Conservation (phyloP, 495 filamentous ascomycete species). For the Rostrohypoxylon terebratum region DNA sequence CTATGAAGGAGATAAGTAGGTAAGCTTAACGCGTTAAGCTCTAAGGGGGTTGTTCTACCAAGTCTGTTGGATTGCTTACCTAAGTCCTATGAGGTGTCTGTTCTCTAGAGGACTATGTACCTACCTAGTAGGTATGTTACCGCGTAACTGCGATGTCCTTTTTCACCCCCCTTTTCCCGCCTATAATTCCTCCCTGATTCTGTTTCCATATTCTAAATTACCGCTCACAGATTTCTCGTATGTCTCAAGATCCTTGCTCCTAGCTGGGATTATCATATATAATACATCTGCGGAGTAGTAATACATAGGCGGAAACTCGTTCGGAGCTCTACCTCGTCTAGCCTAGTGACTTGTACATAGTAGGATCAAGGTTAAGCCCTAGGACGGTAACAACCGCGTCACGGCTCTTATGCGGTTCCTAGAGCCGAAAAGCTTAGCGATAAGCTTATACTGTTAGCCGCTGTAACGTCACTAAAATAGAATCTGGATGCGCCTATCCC, state of each 20-base stretch:
- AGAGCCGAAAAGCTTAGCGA: background rate
- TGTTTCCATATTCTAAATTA: background rate
- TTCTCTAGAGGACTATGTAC: background rate
- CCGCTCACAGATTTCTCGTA: background rate
- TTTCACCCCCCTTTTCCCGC: background rate
- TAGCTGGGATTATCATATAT: background rate
- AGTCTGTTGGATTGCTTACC: background rate
- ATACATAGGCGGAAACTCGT: background rate
- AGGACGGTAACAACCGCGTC: background rate
- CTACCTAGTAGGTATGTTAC: no score
- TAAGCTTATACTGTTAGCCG: conserved; percentile 9
- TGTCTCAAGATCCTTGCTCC: background rate
- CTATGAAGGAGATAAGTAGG: background rate
- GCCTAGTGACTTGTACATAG: background rate
- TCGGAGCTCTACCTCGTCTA: background rate
- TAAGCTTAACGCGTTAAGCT: background rate
- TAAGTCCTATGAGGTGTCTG: background rate
- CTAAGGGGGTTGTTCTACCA: background rate
- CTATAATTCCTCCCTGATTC: background rate
- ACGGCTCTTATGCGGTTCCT: background rate
- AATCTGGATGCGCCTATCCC: background rate
- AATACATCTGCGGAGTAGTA: background rate
- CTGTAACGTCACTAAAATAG: conserved; percentile 7
- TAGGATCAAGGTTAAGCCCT: background rate
- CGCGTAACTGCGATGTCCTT: background rate